Conservation (phyloP, 805 yeast species). For the Candida rishiriensis region DNA sequence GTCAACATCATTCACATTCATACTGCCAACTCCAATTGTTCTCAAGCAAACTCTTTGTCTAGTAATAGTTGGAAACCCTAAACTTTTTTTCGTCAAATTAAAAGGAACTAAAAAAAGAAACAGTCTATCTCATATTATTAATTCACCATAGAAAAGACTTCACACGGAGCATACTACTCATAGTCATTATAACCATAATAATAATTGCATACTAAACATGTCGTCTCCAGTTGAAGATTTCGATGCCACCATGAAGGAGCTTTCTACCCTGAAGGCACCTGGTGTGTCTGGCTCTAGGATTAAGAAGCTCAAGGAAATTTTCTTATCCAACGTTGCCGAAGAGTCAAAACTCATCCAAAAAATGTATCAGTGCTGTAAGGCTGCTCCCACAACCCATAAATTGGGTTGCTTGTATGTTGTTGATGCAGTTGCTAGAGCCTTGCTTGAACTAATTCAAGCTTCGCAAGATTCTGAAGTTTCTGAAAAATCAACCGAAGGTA, state of each 20-base stretch:
- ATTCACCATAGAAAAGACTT: no score
- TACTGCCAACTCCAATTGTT: no score
- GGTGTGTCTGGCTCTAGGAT: slow-evolving; percentile 97
- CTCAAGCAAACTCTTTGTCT: no score
- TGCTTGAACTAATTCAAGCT: slow-evolving; percentile 63
- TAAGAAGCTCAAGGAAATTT: slow-evolving; percentile 74
- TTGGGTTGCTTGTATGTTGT: slow-evolving; percentile 87
- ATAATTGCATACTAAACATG: slow-evolving; percentile 21
- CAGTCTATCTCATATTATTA: no score
- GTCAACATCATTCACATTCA: no score
- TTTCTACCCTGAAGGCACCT: slow-evolving; percentile 64
- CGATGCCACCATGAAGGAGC: slow-evolving; percentile 43
- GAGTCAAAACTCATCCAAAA: slow-evolving; percentile 51
- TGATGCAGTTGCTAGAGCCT: slow-evolving; percentile 87
- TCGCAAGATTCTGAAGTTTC: slow-evolving; percentile 46
- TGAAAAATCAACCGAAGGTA: slow-evolving; percentile 56
- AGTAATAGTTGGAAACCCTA: no score
- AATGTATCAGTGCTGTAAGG: slow-evolving; percentile 63
- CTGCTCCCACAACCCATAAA: slow-evolving; percentile 75
- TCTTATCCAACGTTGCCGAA: slow-evolving; percentile 55
- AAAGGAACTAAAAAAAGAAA: no score
- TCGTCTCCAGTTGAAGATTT: slow-evolving; percentile 39
- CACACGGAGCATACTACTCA: no score
- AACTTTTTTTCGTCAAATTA: no score
- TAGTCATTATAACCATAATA: no score